Evolutionary conservation across 345 rosid genomes (phyloP).

Genomic region (thale cress (Arabidopsis thaliana)): DNA sequence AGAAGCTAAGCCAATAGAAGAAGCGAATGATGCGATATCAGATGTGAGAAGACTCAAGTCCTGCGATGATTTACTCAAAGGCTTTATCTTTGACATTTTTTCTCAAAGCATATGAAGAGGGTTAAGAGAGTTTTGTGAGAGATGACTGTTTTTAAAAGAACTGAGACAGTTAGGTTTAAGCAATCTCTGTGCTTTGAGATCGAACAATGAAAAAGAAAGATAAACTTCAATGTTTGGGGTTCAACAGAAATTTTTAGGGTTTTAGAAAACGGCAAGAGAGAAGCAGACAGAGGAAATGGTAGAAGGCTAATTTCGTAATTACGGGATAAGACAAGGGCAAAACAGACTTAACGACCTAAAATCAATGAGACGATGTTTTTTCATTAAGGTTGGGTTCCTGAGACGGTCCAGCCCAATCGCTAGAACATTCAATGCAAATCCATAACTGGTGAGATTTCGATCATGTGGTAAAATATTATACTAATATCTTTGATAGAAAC

Average conservation of each 20-base stretch:
- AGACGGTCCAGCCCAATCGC: not conserved
- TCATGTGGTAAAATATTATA: too few relatives aligned
- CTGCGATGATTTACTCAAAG: constrained; percentile 33
- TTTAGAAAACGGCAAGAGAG: constrained; percentile 30
- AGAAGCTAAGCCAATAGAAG: constrained; percentile 76
- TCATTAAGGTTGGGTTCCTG: not conserved
- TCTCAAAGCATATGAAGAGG: not conserved
- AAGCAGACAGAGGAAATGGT: not conserved
- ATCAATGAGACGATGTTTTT: too few relatives aligned
- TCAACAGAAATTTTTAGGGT: constrained; percentile 31
- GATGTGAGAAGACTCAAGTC: constrained; percentile 56
- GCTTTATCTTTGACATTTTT: constrained; percentile 51
- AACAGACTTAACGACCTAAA: not conserved
- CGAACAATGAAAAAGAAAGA: not conserved
- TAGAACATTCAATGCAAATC: too few relatives aligned
- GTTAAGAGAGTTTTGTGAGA: not conserved
- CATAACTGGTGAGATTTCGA: too few relatives aligned
- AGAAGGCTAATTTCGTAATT: not conserved
- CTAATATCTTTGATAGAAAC: too few relatives aligned
- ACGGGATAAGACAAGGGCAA: not conserved
- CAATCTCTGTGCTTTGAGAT: constrained; percentile 4
- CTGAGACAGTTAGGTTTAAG: not conserved
- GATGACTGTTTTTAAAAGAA: not conserved
- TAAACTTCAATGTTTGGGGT: not conserved
- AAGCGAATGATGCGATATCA: constrained; percentile 79